Conservation (phyloP, 352 stramenopile genomes). For the Peronospora destructor region DNA sequence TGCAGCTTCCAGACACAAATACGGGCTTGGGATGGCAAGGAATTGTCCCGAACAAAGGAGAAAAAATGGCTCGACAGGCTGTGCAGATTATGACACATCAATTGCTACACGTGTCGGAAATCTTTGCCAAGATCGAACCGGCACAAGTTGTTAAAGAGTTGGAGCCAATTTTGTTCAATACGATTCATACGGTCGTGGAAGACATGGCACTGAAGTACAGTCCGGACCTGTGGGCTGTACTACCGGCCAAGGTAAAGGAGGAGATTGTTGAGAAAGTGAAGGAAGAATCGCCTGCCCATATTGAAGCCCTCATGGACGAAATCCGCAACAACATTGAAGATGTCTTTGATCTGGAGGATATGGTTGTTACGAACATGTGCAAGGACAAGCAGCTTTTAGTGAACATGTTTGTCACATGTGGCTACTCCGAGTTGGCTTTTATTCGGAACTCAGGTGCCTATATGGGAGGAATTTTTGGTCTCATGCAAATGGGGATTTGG, state of each 20-base stretch:
- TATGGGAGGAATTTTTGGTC: slow-evolving; percentile 86
- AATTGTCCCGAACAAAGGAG: slow-evolving; percentile 94
- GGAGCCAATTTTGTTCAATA: slow-evolving; percentile 88
- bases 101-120: slow-evolving; percentile 88
- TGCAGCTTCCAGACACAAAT: slow-evolving; percentile 83
- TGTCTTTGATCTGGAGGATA: slow-evolving; percentile 93
- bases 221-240: slow-evolving; percentile 69
- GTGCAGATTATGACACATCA: slow-evolving; percentile 92
- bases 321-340: slow-evolving; percentile 93
- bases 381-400: slow-evolving; percentile 93
- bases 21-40: slow-evolving; percentile 95
- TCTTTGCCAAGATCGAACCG: slow-evolving; percentile 90
- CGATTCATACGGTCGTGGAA: slow-evolving; percentile 83
- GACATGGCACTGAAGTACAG: slow-evolving; percentile 88
- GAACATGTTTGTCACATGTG: slow-evolving; percentile 92
- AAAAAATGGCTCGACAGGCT: slow-evolving; percentile 94
- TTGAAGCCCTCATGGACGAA: slow-evolving; percentile 92
- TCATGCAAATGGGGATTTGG: slow-evolving; percentile 86
- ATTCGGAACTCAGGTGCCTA: slow-evolving; percentile 87
- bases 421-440: slow-evolving; percentile 88
- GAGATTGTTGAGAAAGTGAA: slow-evolving; percentile 93
- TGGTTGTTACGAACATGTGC: slow-evolving; percentile 92
- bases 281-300: slow-evolving; percentile 87
- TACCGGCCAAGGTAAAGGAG: slow-evolving; percentile 77
- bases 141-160: slow-evolving; percentile 87